phyloP scores from a whole-genome alignment of 306 rosid genomes.

The Glycyrrhiza uralensis region DNA sequence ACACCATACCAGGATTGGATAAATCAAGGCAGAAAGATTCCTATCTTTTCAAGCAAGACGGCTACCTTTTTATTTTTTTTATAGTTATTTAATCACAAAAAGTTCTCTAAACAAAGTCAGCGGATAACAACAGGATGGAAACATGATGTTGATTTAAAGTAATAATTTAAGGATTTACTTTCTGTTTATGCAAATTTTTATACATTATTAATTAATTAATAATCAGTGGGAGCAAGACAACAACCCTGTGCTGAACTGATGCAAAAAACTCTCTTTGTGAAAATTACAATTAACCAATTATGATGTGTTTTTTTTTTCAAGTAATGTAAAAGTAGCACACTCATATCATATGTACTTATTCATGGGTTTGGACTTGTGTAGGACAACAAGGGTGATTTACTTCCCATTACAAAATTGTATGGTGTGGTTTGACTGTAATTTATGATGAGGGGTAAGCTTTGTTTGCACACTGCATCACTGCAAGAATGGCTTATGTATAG shows the following conservation, averaged over 20 bases:
- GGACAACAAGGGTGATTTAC: not conserved
- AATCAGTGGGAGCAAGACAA: not conserved
- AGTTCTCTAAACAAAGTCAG: no score
- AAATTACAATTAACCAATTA: not conserved
- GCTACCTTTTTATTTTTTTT: no score
- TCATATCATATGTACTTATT: conserved; percentile 14
- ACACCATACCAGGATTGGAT: no score
- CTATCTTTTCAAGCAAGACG: no score
- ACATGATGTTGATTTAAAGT: no score
- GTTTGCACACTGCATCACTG: not conserved
- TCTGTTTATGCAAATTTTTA: no score
- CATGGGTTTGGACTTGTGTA: not conserved
- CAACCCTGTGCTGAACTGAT: not conserved
- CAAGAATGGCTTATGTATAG: not conserved
- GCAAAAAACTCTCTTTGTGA: not conserved
- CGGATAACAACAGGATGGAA: no score
- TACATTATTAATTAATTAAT: no score
- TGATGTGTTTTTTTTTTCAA: conserved; percentile 9
- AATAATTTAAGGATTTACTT: no score
- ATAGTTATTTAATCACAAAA: no score
- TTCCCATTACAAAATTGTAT: conserved; percentile 3
- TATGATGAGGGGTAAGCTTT: not conserved
- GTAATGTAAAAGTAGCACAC: conserved; percentile 9
- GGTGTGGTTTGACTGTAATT: not conserved
- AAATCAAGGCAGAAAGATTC: no score